phyloP scores from a whole-genome alignment of 2,329 filamentous ascomycete species.

The Lojkania enalia region DNA sequence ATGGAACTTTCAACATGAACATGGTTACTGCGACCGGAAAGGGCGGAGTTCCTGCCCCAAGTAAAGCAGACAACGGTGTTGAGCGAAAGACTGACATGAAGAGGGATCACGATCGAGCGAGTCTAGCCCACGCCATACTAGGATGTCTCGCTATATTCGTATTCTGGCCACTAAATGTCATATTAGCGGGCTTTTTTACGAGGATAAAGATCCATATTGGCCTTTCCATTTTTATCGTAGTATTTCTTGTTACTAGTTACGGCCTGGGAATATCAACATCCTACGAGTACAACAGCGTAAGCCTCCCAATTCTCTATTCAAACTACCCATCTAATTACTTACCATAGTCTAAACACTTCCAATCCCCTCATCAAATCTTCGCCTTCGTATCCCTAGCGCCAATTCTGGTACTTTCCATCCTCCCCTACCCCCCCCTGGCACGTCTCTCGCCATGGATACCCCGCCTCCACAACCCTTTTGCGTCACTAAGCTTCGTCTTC shows the following conservation, averaged over 20 bases:
- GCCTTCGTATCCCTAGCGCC: slow-evolving; percentile 55
- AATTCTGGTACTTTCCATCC: slow-evolving; percentile 27
- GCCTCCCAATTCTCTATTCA: slow-evolving; percentile 8
- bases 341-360: slow-evolving; percentile 47
- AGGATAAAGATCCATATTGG: slow-evolving; percentile 49
- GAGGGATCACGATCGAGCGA: slow-evolving; percentile 32
- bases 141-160: slow-evolving; percentile 40
- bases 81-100: slow-evolving; percentile 23
- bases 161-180: slow-evolving; percentile 35
- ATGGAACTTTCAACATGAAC: slow-evolving; percentile 48
- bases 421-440: slow-evolving; percentile 33
- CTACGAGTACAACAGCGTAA: slow-evolving; percentile 45
- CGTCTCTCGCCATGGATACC: slow-evolving; percentile 44
- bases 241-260: slow-evolving; percentile 45
- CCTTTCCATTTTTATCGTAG: slow-evolving; percentile 43
- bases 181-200: slow-evolving; percentile 45
- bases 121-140: slow-evolving; percentile 36
- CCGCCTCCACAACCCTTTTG: slow-evolving; percentile 42
- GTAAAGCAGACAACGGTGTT: slow-evolving; percentile 25
- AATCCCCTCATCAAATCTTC: slow-evolving; percentile 52
- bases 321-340: slow-evolving; percentile 12
- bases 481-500: slow-evolving; percentile 46
- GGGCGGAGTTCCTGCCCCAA: slow-evolving; percentile 39
- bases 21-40: slow-evolving; percentile 43
- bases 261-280: slow-evolving; percentile 49